These are phyloP conservation scores for Podila epicladia DNA, from an alignment of 192 early-diverging fungal species.

Conservation along the genomic window DNA sequence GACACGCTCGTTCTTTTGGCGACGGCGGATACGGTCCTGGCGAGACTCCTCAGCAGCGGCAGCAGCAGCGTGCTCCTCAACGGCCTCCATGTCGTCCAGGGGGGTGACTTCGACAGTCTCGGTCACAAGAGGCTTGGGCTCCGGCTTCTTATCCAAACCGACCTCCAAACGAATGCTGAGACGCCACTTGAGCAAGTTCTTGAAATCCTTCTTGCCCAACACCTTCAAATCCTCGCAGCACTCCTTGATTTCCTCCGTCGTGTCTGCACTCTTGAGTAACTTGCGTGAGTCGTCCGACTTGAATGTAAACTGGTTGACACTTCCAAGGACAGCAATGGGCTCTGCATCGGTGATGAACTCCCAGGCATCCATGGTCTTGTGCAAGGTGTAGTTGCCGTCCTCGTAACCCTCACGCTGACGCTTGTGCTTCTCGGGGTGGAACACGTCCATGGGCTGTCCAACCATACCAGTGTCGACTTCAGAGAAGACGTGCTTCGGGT, in stretches of 20 bases:
- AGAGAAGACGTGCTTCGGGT: slow-evolving; percentile 94
- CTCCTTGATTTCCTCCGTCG: slow-evolving; percentile 83
- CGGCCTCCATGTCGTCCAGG: slow-evolving; percentile 66
- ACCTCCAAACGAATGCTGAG: slow-evolving; percentile 71
- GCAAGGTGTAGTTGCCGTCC: slow-evolving; percentile 93
- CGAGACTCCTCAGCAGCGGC: slow-evolving; percentile 46
- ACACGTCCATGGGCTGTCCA: slow-evolving; percentile 73
- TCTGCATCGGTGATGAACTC: slow-evolving; percentile 86
- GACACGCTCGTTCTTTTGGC: slow-evolving; percentile 74
- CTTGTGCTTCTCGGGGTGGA: slow-evolving; percentile 92
- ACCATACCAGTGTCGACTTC: slow-evolving; percentile 78
- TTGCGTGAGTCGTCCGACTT: slow-evolving; percentile 72
- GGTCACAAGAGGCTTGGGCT: slow-evolving; percentile 53
- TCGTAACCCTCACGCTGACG: slow-evolving; percentile 97
- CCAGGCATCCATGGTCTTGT: slow-evolving; percentile 75
- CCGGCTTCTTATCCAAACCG: slow-evolving; percentile 60
- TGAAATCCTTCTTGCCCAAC: slow-evolving; percentile 95
- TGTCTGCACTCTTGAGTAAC: slow-evolving; percentile 59
- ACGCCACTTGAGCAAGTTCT: slow-evolving; percentile 90
- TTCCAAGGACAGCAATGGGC: slow-evolving; percentile 81
- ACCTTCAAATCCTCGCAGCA: slow-evolving; percentile 91
- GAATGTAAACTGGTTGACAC: slow-evolving; percentile 80
- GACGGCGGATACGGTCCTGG: slow-evolving; percentile 58
- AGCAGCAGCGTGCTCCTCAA: slow-evolving; percentile 57
- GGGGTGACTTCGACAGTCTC: slow-evolving; percentile 51